These are phyloP conservation scores for Ceratocystiopsis minuta DNA, from an alignment of 2,329 filamentous ascomycete species.

Conservation along the genomic window DNA sequence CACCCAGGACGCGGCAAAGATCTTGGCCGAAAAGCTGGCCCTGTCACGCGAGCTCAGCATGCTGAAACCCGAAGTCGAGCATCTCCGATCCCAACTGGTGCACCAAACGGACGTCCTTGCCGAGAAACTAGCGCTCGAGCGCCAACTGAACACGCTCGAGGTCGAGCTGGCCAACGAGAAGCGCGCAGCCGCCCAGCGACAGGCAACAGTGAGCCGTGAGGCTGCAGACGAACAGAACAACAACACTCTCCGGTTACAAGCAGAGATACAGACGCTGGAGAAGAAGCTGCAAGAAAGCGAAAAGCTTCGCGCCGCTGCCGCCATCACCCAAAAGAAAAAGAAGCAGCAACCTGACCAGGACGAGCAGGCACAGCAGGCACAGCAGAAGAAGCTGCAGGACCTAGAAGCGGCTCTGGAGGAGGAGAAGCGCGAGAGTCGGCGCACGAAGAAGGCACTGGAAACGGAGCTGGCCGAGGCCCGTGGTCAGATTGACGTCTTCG, in stretches of 20 bases:
- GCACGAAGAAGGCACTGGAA: slow-evolving; percentile 26
- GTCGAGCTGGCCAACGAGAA: slow-evolving; percentile 72
- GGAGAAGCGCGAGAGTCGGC: slow-evolving; percentile 29
- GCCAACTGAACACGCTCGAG: slow-evolving; percentile 59
- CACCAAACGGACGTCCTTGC: slow-evolving; percentile 50
- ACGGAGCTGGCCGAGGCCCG: slow-evolving; percentile 43
- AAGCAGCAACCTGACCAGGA: slow-evolving; percentile 8
- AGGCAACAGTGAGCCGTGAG: too few relatives aligned
- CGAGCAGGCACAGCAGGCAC: slow-evolving; percentile 14
- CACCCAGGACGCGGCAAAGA: slow-evolving; percentile 50
- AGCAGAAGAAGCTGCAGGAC: slow-evolving; percentile 23
- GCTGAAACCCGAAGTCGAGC: slow-evolving; percentile 37
- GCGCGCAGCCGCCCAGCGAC: slow-evolving; percentile 38
- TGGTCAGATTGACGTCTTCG: slow-evolving; percentile 43
- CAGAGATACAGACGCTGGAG: too few relatives aligned
- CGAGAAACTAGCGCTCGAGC: slow-evolving; percentile 65
- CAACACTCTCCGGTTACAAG: too few relatives aligned
- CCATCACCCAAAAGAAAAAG: slow-evolving; percentile 13
- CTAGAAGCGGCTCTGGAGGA: slow-evolving; percentile 17
- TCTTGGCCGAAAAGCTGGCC: slow-evolving; percentile 41
- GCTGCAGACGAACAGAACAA: too few relatives aligned
- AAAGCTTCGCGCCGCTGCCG: not conserved
- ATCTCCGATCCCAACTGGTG: slow-evolving; percentile 33
- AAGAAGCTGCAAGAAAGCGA: too few relatives aligned
- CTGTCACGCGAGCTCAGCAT: slow-evolving; percentile 32